Evolutionary conservation across 73 alveolate species (phyloP).

Genomic region (Stentor roeselii): DNA sequence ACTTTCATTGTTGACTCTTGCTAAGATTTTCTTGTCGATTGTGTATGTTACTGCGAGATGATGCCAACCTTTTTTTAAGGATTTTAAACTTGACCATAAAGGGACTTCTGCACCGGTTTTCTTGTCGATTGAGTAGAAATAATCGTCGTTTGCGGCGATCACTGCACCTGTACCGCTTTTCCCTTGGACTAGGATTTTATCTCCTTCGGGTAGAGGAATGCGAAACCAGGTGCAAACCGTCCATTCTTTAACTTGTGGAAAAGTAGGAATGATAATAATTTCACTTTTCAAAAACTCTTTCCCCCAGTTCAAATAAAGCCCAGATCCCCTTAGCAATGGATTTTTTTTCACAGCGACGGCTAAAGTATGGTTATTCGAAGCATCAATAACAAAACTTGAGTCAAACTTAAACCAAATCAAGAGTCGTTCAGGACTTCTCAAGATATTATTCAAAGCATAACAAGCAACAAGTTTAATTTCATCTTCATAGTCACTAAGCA

Average conservation of each 20-base stretch:
- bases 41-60: slow-evolving; percentile 9
- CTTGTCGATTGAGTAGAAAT: not conserved
- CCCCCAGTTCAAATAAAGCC: slow-evolving; percentile 15
- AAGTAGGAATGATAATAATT: not conserved
- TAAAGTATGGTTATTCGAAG: not conserved
- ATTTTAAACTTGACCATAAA: not conserved
- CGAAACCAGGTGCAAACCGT: slow-evolving; percentile 1
- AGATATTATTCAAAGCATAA: not conserved
- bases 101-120: not conserved
- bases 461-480: not conserved
- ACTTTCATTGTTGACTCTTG: not conserved
- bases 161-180: slow-evolving; percentile 20
- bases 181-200: not conserved
- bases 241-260: not conserved
- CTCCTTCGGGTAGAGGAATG: not conserved
- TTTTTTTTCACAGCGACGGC: not conserved
- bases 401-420: slow-evolving; percentile 5
- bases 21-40: not conserved
- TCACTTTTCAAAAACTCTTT: not conserved
- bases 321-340: not conserved
- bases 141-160: not conserved
- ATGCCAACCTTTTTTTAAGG: slow-evolving; percentile 18
- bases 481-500: slow-evolving; percentile 10
- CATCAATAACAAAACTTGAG: slow-evolving; percentile 16
- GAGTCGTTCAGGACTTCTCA: not conserved